phyloP scores from a whole-genome alignment of 176 grass and related monocot species.

The Otatea glauca region DNA sequence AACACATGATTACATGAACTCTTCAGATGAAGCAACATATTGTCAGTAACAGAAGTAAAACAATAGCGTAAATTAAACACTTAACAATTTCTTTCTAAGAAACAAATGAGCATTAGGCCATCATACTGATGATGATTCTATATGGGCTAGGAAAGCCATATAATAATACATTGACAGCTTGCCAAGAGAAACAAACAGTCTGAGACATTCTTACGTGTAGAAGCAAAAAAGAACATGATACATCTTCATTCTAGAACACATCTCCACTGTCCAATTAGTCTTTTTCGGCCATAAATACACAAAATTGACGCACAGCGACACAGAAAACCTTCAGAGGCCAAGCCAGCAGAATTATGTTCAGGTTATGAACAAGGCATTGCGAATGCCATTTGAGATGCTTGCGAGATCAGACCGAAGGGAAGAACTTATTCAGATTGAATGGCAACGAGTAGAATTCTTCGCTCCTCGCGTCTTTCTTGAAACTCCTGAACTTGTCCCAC shows the following conservation, averaged over 20 bases:
- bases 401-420: conserved; percentile 59
- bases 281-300: conserved; percentile 30
- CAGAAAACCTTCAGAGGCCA: conserved; percentile 4
- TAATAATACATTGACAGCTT: conserved; percentile 22
- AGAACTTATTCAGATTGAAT: conserved; percentile 84
- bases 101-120: conserved; percentile 18
- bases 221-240: background rate
- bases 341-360: conserved; percentile 34
- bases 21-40: background rate
- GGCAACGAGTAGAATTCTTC: conserved; percentile 88
- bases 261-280: conserved; percentile 27
- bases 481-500: conserved; percentile 83
- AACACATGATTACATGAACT: background rate
- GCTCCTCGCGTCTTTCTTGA: conserved; percentile 71
- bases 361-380: conserved; percentile 11
- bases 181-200: background rate
- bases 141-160: background rate
- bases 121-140: background rate
- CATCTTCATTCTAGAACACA: background rate
- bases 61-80: background rate
- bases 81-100: background rate
- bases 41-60: background rate
- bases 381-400: background rate
- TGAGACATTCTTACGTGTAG: conserved; percentile 6
- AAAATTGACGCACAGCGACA: conserved; percentile 43